phyloP scores from a whole-genome alignment of 345 rosid genomes.

The Draba incana region DNA sequence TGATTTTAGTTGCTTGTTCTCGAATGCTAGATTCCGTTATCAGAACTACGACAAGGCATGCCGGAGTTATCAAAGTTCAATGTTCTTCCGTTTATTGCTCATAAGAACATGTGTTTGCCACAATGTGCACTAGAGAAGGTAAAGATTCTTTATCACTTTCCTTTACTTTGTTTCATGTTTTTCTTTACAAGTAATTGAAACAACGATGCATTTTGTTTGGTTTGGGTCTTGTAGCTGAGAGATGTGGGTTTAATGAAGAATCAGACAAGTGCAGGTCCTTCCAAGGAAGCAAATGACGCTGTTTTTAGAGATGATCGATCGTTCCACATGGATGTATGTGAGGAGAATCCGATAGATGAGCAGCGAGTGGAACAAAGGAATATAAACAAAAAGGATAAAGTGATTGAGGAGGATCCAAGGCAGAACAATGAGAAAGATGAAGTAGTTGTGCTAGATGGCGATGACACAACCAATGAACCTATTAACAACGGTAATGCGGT shows the following conservation, averaged over 20 bases:
- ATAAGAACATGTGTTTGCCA: conserved; percentile 39
- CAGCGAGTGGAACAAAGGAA: conserved; percentile 17
- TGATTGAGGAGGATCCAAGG: conserved; percentile 31
- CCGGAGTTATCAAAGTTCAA: conserved; percentile 38
- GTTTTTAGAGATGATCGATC: conserved; percentile 28
- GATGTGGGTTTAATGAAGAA: conserved; percentile 25
- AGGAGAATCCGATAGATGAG: conserved; percentile 26
- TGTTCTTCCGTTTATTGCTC: conserved; percentile 42
- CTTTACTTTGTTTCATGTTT: conserved; percentile 1
- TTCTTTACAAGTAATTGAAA: conserved; percentile 7
- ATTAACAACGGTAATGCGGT: conserved; percentile 10
- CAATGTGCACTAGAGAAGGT: conserved; percentile 42
- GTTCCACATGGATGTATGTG: conserved; percentile 22
- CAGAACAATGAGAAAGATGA: conserved; percentile 12
- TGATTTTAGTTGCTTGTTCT: not conserved
- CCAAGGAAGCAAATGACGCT: conserved; percentile 14
- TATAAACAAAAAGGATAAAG: conserved; percentile 16
- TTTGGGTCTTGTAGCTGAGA: conserved; percentile 32
- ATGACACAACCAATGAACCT: conserved; percentile 7
- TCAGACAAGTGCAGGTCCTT: conserved; percentile 24
- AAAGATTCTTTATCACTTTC: not conserved
- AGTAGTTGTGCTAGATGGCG: conserved; percentile 20
- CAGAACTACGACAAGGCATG: conserved; percentile 37
- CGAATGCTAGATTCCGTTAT: conserved; percentile 34
- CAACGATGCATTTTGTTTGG: not conserved